Base-by-base conservation (phyloP, 2,329 filamentous ascomycete species). In the Epichloe sp. region DNA sequence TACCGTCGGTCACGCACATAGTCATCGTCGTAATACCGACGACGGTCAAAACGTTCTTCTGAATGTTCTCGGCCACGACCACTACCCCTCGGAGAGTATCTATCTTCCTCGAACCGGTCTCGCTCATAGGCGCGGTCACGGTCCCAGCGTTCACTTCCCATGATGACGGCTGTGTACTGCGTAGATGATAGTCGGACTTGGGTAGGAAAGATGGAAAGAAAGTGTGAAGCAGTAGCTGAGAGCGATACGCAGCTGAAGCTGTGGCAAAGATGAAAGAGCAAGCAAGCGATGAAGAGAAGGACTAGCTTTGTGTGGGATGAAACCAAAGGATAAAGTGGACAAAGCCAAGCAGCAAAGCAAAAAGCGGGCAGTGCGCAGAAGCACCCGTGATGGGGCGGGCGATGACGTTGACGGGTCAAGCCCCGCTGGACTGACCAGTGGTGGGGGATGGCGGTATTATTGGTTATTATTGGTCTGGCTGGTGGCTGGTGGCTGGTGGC, bases 101-200 rank as follows among this genome's bases (percentile, higher is more conserved):
- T 71, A 53, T 82, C 78, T 50, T 79, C 77, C 54, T 76, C 73
- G 54, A 72, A 69, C 61, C 61, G 59, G 40, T 60, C 63, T 44
- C 72, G 70, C 56, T 67, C 65, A 53, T 59, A 62, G 50, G 73
- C 77, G 44, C 70, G 78, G 55, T 78, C 78, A 45, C 71, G 71
- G 58, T 82, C 77, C 77, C 76, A 82, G 58, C 67, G 67, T 54
- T 68, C 67, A 53, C 57, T 59, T 43, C 53, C 57, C 62, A 65
- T 64, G 53, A 48, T 57, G 36, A 42, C 26, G 48, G 41, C 12
- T 11, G 34, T 36, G 48, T 49, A 17, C 21, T 26, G 31, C 34
- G 45, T 19, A 45, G 21, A 12, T 14, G 15, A 36, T 15, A 15
- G 35, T 14, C 40, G 10, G 17, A 47, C 26, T 11, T 17, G 43